Conservation (phyloP, 2,329 filamentous ascomycete species). For the Claviceps sp. region DNA sequence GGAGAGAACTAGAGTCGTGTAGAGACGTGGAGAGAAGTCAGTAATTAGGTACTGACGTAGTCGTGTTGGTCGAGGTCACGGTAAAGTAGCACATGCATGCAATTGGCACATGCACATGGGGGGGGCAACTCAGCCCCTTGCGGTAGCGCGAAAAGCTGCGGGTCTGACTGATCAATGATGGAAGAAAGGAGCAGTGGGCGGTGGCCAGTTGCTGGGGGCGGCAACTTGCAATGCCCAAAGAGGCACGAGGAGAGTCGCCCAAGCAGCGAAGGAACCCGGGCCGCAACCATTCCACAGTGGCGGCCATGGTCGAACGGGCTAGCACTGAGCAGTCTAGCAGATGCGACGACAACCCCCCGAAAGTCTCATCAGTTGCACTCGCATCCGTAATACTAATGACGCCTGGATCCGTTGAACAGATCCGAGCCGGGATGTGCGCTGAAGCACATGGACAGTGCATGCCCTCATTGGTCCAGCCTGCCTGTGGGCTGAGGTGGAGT, state of each 20-base stretch:
- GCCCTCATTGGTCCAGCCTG: not conserved
- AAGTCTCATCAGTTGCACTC: no score
- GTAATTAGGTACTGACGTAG: not conserved
- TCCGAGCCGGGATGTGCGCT: not conserved
- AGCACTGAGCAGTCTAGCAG: no score
- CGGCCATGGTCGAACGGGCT: no score
- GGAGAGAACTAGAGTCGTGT: conserved; percentile 58
- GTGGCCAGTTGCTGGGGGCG: not conserved
- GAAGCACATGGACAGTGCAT: not conserved
- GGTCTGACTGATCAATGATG: not conserved
- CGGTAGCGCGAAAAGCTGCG: not conserved
- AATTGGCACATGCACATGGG: not conserved
- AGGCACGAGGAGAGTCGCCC: no score
- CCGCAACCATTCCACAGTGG: no score
- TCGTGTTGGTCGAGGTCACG: not conserved
- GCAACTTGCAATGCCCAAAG: not conserved
- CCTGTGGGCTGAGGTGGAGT: not conserved
- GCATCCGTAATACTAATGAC: not conserved
- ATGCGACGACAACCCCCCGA: no score
- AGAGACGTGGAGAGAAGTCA: conserved; percentile 10
- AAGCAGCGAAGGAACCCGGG: no score
- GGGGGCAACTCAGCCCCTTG: not conserved
- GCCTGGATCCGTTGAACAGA: conserved; percentile 1
- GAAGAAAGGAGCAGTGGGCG: not conserved
- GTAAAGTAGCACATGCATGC: not conserved